Evolutionary conservation across 106 monocot species (phyloP).

Genomic region (Platanthera guangdongensis): DNA sequence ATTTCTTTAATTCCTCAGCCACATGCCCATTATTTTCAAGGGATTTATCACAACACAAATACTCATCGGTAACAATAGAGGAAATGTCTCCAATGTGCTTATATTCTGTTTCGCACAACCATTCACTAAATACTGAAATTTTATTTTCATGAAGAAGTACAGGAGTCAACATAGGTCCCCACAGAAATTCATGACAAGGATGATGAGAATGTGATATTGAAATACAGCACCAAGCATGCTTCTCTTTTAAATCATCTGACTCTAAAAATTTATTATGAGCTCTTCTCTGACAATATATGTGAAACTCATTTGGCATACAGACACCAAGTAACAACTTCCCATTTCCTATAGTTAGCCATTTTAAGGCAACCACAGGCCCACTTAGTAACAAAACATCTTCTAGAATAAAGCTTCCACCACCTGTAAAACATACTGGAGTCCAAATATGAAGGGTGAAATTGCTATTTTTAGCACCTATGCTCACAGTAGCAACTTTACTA

Average conservation of each 20-base stretch:
- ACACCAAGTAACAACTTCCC: slow-evolving; percentile 76
- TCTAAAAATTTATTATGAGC: slow-evolving; percentile 21
- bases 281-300: slow-evolving; percentile 59
- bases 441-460: slow-evolving; percentile 58
- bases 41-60: slow-evolving; percentile 14
- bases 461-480: slow-evolving; percentile 19
- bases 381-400: slow-evolving; percentile 55
- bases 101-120: slow-evolving; percentile 29
- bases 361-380: slow-evolving; percentile 47
- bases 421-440: slow-evolving; percentile 46
- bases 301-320: slow-evolving; percentile 58
- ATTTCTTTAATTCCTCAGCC: slow-evolving; percentile 4
- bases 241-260: slow-evolving; percentile 15
- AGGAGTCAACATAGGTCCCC: slow-evolving; percentile 66
- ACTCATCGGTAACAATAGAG: background rate
- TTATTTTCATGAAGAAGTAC: slow-evolving; percentile 77
- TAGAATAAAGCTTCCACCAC: slow-evolving; percentile 66
- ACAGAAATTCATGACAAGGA: slow-evolving; percentile 48
- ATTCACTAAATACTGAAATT: slow-evolving; percentile 62
- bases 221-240: slow-evolving; percentile 59
- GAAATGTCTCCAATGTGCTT: slow-evolving; percentile 7
- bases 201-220: slow-evolving; percentile 29
- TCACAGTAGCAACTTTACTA: slow-evolving; percentile 58
- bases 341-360: slow-evolving; percentile 67
- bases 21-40: slow-evolving; percentile 9